phyloP scores from a whole-genome alignment of 768 basidiomycete species.

The Tylopilus sp. region DNA sequence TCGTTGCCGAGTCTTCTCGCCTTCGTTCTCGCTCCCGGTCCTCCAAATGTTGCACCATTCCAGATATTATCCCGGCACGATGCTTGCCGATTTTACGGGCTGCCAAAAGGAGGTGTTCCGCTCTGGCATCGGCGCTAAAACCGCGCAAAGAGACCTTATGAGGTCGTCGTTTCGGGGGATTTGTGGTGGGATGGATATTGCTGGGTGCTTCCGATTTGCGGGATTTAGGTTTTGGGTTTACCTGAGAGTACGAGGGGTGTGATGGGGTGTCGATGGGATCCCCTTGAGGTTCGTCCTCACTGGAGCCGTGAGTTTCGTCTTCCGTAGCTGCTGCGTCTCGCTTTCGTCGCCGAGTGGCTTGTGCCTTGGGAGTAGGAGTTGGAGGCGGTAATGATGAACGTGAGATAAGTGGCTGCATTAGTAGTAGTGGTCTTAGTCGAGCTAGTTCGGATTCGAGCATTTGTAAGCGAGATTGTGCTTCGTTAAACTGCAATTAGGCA shows the following conservation, averaged over 20 bases:
- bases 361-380: conserved; percentile 23
- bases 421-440: conserved; percentile 62
- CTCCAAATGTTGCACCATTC: conserved; percentile 38
- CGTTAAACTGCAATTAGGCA: conserved; percentile 45
- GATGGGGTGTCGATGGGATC: conserved; percentile 20
- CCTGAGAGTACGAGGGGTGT: conserved; percentile 10
- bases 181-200: conserved; percentile 5
- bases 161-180: conserved; percentile 23
- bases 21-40: conserved; percentile 30
- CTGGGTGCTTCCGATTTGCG: conserved; percentile 19
- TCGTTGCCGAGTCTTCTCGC: conserved; percentile 23
- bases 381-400: conserved; percentile 16
- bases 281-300: conserved; percentile 26
- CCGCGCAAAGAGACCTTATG: conserved; percentile 29
- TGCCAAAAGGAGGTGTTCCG: conserved; percentile 68
- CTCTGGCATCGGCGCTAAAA: conserved; percentile 58
- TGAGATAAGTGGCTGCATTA: conserved; percentile 54
- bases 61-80: conserved; percentile 54
- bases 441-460: conserved; percentile 61
- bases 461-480: conserved; percentile 51
- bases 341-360: conserved; percentile 22
- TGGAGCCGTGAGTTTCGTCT: conserved; percentile 25
- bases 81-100: conserved; percentile 66
- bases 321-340: conserved; percentile 22
- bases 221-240: conserved; percentile 22